phyloP scores from a whole-genome alignment of 768 basidiomycete genomes.

The Pulveroboletus sp. region DNA sequence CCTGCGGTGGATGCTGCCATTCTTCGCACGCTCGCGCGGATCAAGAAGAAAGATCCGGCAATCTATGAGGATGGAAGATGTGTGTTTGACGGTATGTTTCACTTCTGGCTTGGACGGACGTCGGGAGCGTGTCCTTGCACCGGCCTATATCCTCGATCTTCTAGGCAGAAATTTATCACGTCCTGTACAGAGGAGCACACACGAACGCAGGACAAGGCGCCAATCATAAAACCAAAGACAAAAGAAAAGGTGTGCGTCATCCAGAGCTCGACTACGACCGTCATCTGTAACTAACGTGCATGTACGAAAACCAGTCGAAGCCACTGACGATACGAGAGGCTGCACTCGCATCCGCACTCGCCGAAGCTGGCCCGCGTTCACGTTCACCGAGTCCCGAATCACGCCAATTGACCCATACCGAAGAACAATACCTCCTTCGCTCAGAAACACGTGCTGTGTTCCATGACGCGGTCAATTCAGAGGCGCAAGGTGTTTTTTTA shows the following conservation, averaged over 20 bases:
- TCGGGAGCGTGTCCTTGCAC: not conserved
- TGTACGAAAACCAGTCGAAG: constrained; percentile 44
- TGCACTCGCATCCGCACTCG: constrained; percentile 58
- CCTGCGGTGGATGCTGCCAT: constrained; percentile 93
- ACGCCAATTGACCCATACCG: constrained; percentile 57
- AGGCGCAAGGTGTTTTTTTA: constrained; percentile 11
- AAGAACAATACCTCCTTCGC: constrained; percentile 73
- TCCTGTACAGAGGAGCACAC: constrained; percentile 58
- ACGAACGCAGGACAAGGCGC: constrained; percentile 32
- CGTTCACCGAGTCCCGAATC: constrained; percentile 56
- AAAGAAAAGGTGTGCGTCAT: constrained; percentile 48
- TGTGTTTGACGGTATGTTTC: constrained; percentile 71
- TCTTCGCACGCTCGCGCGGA: constrained; percentile 81
- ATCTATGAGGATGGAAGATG: constrained; percentile 72
- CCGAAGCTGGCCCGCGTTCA: constrained; percentile 40
- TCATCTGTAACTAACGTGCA: not conserved
- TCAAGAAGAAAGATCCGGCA: constrained; percentile 73
- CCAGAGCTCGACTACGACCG: not conserved
- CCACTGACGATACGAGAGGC: constrained; percentile 74
- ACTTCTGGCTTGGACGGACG: not conserved
- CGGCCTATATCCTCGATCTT: not conserved
- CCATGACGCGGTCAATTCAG: constrained; percentile 37
- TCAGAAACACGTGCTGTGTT: constrained; percentile 85
- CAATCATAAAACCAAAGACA: constrained; percentile 20
- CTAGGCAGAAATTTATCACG: not conserved